phyloP scores from a whole-genome alignment of 371 early-diverging fungal genomes.

The Mucor saturninus region DNA sequence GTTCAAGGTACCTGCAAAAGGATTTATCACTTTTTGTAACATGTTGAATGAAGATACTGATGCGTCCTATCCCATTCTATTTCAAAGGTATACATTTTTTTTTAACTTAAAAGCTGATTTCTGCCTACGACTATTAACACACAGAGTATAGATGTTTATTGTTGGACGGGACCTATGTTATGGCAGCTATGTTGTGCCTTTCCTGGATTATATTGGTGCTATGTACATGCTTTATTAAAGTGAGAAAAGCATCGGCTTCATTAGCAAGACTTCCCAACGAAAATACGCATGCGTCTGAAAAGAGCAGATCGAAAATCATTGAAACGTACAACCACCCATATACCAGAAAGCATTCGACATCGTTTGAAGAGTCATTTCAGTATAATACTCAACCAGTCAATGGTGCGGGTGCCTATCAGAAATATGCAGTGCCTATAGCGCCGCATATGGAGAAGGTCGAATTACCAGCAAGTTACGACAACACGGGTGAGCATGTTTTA shows the following conservation, averaged over 20 bases:
- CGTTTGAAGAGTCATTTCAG: neutral
- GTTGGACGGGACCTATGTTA: conserved; percentile 11
- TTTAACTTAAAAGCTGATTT: neutral
- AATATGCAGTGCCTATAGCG: conserved; percentile 12
- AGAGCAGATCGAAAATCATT: neutral
- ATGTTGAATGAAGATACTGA: conserved; percentile 25
- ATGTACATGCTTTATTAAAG: neutral
- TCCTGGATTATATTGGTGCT: conserved; percentile 12
- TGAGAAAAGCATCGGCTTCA: neutral
- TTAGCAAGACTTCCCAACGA: conserved; percentile 5
- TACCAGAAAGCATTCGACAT: neutral
- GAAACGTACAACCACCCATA: neutral
- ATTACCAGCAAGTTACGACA: conserved; percentile 12
- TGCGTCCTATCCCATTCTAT: conserved; percentile 36
- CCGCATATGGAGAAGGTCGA: conserved; percentile 9
- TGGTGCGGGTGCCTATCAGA: neutral
- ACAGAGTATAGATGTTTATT: conserved; percentile 17
- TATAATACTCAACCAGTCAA: too few relatives aligned
- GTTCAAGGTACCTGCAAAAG: conserved; percentile 38
- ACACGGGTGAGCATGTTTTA: neutral
- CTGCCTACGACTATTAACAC: too few relatives aligned
- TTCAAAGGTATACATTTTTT: conserved; percentile 35
- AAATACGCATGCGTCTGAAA: neutral
- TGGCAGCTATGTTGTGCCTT: neutral
- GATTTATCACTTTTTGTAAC: conserved; percentile 38